Evolutionary conservation across 139 green algal species (phyloP), one percentile per base, ranked within the genome.

Genomic region (Chlorella sp.): DNA sequence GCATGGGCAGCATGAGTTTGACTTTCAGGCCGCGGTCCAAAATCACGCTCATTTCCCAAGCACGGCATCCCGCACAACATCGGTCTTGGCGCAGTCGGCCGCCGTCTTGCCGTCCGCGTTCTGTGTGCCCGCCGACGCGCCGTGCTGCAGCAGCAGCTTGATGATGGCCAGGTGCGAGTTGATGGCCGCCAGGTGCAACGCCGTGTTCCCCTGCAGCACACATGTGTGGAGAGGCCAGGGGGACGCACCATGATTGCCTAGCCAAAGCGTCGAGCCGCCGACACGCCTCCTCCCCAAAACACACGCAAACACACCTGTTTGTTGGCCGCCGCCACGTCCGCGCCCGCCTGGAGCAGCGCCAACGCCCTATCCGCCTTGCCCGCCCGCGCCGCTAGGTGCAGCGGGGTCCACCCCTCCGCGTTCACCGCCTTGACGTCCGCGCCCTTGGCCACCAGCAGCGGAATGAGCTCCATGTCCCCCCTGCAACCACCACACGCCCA

Each of bases 381-480:
- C 0, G 22, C 36, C 1, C 87, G 71, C 1, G 84, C 74, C 3
- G 87, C 80, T 30, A 91, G 74, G 64, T 91, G 88, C n/a, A 91
- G 74, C 1, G 87, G 87, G 5, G 83, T 88, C 82, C 82, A 89
- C 50, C 86, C 83, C 3, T 82, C 68, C 5, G 75, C 72, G 20
- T 85, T 74, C 1, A 71, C 50, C 1, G 62, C 51, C 0, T 67
- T 30, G 2, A 66, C 35, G 31, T 82, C 74, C 5, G 77, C 76
- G 23, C 77, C 80, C 5, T 74, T 59, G 10, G 62, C n/a, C 17
- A 87, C 49, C 73, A 89, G 77, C 71, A 76, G 66, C 69, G 59
- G 32, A 55, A 78, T n/a, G 26, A 77, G 36, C 31, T 29, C 29
- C 1, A 69, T 1, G 0, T 66, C 61, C 1, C 77, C 77, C 2